Evolutionary conservation across 2,329 filamentous ascomycete species (phyloP).

Genomic region (Botrytis byssoidea): DNA sequence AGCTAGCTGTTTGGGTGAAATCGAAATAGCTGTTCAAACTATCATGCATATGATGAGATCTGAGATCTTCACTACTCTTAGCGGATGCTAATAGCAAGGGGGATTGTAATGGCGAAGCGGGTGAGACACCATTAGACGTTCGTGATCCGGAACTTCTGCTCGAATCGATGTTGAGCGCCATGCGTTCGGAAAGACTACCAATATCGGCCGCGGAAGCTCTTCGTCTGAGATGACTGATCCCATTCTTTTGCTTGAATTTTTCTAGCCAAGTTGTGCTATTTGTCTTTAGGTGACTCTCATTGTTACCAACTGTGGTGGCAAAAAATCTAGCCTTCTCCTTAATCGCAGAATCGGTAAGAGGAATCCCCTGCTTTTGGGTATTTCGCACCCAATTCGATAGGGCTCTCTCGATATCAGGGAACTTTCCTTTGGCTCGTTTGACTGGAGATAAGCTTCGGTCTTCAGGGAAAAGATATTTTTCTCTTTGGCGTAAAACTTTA

Average conservation of each 20-base stretch:
- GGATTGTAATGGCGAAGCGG: constrained; percentile 68
- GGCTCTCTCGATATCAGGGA: constrained; percentile 87
- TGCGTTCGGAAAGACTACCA: constrained; percentile 59
- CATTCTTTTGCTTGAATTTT: constrained; percentile 85
- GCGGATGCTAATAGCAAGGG: constrained; percentile 69
- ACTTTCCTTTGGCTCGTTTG: constrained; percentile 81
- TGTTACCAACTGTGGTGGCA: constrained; percentile 67
- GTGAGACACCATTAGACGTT: constrained; percentile 67
- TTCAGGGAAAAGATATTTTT: constrained; percentile 84
- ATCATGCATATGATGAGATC: constrained; percentile 45
- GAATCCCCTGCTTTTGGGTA: constrained; percentile 70
- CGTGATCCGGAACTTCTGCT: constrained; percentile 56
- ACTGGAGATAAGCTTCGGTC: constrained; percentile 76
- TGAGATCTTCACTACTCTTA: constrained; percentile 64
- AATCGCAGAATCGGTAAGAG: constrained; percentile 77
- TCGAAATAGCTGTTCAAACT: constrained; percentile 58
- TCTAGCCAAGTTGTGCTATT: constrained; percentile 81
- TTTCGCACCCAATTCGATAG: constrained; percentile 85
- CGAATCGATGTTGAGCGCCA: constrained; percentile 54
- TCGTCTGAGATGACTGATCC: constrained; percentile 45
- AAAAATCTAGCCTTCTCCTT: constrained; percentile 82
- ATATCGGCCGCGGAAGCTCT: constrained; percentile 63
- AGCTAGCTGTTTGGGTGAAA: constrained; percentile 50
- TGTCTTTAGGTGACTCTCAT: constrained; percentile 68
- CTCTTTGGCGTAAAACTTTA: constrained; percentile 90